phyloP scores from a whole-genome alignment of 768 basidiomycete species.

The Tylopilus plumbeoviolaceoides region DNA sequence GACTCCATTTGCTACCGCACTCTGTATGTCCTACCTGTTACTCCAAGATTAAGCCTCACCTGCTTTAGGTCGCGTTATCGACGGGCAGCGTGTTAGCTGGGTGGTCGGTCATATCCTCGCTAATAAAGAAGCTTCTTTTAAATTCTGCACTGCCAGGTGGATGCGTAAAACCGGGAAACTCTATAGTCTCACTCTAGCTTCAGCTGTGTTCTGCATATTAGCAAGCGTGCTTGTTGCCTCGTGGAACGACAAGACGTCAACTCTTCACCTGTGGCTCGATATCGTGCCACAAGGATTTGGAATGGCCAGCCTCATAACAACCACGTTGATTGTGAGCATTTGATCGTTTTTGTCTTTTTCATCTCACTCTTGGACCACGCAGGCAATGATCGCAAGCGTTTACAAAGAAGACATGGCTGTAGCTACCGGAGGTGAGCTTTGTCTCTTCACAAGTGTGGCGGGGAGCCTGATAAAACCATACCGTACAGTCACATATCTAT shows the following conservation, averaged over 20 bases:
- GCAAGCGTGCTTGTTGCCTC: constrained; percentile 56
- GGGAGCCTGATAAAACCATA: constrained; percentile 4
- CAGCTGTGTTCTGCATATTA: constrained; percentile 56
- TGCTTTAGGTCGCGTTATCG: constrained; percentile 67
- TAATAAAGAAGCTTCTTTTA: constrained; percentile 2
- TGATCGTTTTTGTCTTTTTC: constrained; percentile 1
- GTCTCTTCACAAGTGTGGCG: constrained; percentile 6
- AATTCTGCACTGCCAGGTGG: constrained; percentile 45
- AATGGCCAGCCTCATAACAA: constrained; percentile 82
- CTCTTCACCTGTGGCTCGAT: constrained; percentile 70
- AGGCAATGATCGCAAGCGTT: constrained; percentile 88
- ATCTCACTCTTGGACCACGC: constrained; percentile 9
- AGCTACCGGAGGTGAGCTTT: constrained; percentile 79
- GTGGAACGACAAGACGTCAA: constrained; percentile 63
- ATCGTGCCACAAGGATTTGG: constrained; percentile 81
- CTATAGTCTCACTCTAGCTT: constrained; percentile 65
- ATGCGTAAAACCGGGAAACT: constrained; percentile 87
- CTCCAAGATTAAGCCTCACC: constrained; percentile 9
- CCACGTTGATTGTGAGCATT: constrained; percentile 70
- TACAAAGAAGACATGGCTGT: constrained; percentile 80
- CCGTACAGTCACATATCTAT: constrained; percentile 79
- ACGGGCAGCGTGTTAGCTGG: constrained; percentile 85
- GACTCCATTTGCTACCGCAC: constrained; percentile 85
- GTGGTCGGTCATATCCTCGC: constrained; percentile 46
- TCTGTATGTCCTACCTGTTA: constrained; percentile 49